Percentiles rank a stretch among this genome's conserved stretches.
These are phyloP conservation scores for Mortierella sp. DNA, from an alignment of 371 early-diverging fungal genomes.

Conservation along the genomic window DNA sequence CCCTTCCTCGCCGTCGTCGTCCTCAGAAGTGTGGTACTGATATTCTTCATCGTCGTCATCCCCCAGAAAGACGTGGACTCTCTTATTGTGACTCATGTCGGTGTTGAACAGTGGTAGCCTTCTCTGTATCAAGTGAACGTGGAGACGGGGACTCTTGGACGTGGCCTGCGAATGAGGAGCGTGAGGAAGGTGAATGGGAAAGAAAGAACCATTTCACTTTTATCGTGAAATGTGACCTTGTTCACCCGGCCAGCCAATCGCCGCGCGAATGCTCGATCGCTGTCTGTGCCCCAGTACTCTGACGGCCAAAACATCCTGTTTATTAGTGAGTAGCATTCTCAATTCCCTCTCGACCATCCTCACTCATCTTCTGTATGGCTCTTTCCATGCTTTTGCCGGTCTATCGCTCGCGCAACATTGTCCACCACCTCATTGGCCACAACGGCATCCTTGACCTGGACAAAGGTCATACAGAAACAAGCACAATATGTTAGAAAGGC, in stretches of 20 bases:
- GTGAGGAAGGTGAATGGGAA: not conserved
- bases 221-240: too few relatives aligned
- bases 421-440: conserved; percentile 21
- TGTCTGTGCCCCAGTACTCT: too few relatives aligned
- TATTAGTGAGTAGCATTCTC: too few relatives aligned
- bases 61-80: not conserved
- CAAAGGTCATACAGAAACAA: too few relatives aligned
- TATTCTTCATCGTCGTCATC: conserved; percentile 21
- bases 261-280: too few relatives aligned
- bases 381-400: conserved; percentile 28
- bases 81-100: conserved; percentile 6
- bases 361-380: conserved; percentile 22
- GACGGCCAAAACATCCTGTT: too few relatives aligned
- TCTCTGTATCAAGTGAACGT: not conserved
- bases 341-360: too few relatives aligned
- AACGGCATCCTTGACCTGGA: conserved; percentile 38
- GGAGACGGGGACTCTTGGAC: too few relatives aligned
- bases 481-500: too few relatives aligned
- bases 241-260: too few relatives aligned
- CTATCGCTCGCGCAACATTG: conserved; percentile 22
- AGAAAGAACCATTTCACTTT: not conserved
- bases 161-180: not conserved
- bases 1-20: conserved; percentile 23
- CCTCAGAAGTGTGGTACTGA: conserved; percentile 15
- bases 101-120: too few relatives aligned